phyloP scores from a whole-genome alignment of 2,329 filamentous ascomycete species.

The Oidium heveae region DNA sequence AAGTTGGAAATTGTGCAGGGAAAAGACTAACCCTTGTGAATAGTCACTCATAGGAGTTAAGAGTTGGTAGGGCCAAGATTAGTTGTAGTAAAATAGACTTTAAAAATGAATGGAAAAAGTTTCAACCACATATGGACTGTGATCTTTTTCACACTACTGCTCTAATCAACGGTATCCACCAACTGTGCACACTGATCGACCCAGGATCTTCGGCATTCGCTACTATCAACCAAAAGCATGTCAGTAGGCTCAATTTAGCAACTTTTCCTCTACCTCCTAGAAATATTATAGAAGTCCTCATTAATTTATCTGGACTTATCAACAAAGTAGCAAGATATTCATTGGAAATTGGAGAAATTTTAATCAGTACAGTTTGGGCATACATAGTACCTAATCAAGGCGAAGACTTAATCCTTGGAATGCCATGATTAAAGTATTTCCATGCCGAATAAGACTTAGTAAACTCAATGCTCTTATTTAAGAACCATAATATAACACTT shows the following conservation, averaged over 20 bases:
- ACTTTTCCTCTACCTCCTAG: background rate
- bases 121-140: background rate
- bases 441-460: background rate
- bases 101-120: background rate
- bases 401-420: no score
- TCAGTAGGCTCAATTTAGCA: background rate
- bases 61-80: no score
- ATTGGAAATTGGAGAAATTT: background rate
- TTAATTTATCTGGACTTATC: background rate
- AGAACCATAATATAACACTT: background rate
- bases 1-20: background rate
- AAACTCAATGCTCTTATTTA: background rate
- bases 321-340: background rate
- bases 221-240: background rate
- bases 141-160: background rate
- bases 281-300: background rate
- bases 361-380: background rate
- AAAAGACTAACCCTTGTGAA: background rate
- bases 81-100: background rate
- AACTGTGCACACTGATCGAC: background rate
- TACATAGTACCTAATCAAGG: background rate
- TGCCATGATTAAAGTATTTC: background rate
- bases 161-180: background rate
- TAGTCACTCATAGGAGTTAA: background rate
- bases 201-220: background rate